Percentiles rank a stretch among this genome's conserved stretches.
Evolutionary conservation across 371 early-diverging fungal species (phyloP).

Genomic region (Syncephalastrum monosporum): DNA sequence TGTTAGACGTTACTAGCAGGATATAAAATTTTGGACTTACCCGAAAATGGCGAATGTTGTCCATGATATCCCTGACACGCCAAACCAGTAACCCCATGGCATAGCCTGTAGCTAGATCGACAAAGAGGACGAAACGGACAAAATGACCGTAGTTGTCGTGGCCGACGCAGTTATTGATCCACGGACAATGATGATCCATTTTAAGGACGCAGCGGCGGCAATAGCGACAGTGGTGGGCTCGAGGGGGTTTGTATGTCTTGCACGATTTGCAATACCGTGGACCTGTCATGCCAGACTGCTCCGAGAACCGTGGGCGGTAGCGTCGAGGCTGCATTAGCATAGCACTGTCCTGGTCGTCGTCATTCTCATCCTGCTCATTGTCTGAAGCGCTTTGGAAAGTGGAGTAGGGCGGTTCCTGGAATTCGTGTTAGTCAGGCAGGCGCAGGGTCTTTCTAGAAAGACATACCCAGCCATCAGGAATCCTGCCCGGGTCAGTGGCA

Average conservation of each 20-base stretch:
- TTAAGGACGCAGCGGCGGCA: slow-evolving; percentile 85
- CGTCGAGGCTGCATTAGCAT: not conserved
- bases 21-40: slow-evolving; percentile 13
- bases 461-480: slow-evolving; percentile 73
- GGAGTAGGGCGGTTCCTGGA: slow-evolving; percentile 42
- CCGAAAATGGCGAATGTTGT: slow-evolving; percentile 40
- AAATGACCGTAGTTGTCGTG: slow-evolving; percentile 87
- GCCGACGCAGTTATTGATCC: slow-evolving; percentile 97
- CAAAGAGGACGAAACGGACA: slow-evolving; percentile 80
- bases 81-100: slow-evolving; percentile 32
- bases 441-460: not conserved
- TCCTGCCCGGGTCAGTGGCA: slow-evolving; percentile 77
- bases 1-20: not conserved
- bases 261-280: slow-evolving; percentile 79
- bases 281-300: slow-evolving; percentile 29
- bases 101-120: slow-evolving; percentile 58
- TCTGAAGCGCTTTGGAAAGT: slow-evolving; percentile 6
- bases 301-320: slow-evolving; percentile 2
- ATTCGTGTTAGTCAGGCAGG: not conserved
- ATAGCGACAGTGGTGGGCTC: slow-evolving; percentile 82
- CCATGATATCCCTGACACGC: slow-evolving; percentile 37
- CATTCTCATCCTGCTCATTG: not conserved
- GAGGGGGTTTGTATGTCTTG: slow-evolving; percentile 76
- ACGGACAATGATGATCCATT: slow-evolving; percentile 97
- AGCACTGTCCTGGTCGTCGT: not conserved